Evolutionary conservation across 1,139 yeast genomes (phyloP), one percentile per base, ranked within the genome.

Genomic region (Saccharomyces uvarum): DNA sequence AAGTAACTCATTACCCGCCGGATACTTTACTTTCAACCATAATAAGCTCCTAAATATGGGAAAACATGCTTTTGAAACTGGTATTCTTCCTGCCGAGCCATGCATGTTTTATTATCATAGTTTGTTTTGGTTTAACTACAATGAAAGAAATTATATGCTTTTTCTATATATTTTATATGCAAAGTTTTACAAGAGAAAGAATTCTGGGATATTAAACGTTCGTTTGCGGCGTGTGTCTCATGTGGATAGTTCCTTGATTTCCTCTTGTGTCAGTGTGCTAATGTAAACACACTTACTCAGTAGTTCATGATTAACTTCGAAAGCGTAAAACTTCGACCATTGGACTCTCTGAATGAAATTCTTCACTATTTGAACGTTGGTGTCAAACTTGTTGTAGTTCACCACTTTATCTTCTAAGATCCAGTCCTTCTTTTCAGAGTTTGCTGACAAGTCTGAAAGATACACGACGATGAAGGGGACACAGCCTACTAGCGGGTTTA

Each of bases 401-500:
- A 91, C 77, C 54, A 85, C 68, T 27, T 75, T 75, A 16, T 76
- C 78, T 11, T 69, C 71, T 0, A 59, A 60, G 32, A 68, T 62
- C 70, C 70, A 69, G 32, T 65, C 65, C 47, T 65, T 62, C 57
- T 90, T 77, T 64, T 88, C 95, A 3, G 90, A 83, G 68, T 89
- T 89, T 67, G 85, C 81, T 0, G 88, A 83, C 64, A 91, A 76
- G 69, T 93, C 98, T 2, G 91, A 84, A 52, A 93, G 70, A 64
- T 88, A 90, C 47, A 93, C 76, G 1, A 96, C 97, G 53, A 91
- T 81, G 68, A 90, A 91, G 27, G 98, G 98, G 51, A 91, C 83
- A 63, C 96, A 85, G 1, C 98, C 98, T 56, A 75, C 77, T 1
- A 88, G 78, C 13, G 90, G 89, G 54, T 80, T 80, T 57, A 85